These are phyloP conservation scores for Misopates orontium DNA, from an alignment of 257 asterid species.

Conservation along the genomic window DNA sequence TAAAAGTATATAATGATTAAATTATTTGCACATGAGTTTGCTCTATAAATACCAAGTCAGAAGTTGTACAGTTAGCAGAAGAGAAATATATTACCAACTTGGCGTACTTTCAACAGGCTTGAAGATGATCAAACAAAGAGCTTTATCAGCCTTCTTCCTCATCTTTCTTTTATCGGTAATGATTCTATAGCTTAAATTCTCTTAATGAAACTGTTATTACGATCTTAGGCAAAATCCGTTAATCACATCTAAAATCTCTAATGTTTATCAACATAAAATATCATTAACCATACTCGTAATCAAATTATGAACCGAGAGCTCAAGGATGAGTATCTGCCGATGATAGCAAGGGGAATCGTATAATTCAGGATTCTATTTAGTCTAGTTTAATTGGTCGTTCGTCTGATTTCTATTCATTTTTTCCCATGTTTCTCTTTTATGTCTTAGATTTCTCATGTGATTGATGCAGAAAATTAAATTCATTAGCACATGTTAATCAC, in stretches of 20 bases:
- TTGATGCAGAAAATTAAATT: conserved; percentile 46
- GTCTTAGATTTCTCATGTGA: conserved; percentile 31
- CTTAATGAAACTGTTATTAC: too few relatives aligned
- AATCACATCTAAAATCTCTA: too few relatives aligned
- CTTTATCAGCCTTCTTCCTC: conserved; percentile 35
- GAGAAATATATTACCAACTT: background rate
- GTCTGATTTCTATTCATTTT: too few relatives aligned
- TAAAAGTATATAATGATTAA: background rate
- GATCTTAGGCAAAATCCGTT: too few relatives aligned
- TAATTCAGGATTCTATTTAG: too few relatives aligned
- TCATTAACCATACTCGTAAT: too few relatives aligned
- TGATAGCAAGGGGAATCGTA: too few relatives aligned
- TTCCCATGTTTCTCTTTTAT: background rate
- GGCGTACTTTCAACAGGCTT: background rate
- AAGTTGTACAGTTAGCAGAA: conserved; percentile 31
- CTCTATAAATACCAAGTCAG: conserved; percentile 53
- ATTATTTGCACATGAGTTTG: conserved; percentile 2
- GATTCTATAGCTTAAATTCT: conserved; percentile 20
- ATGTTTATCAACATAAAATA: too few relatives aligned
- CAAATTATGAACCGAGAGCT: too few relatives aligned
- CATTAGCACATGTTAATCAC: too few relatives aligned
- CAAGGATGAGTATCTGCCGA: too few relatives aligned
- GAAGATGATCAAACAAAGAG: conserved; percentile 26
- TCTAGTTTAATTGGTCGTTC: background rate
- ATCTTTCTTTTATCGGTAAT: conserved; percentile 44